A percentile compares a stretch with the other conserved stretches of the same genome.
These are phyloP conservation scores for Stipa capillata DNA, from an alignment of 176 grass and related monocot species.

Conservation along the genomic window DNA sequence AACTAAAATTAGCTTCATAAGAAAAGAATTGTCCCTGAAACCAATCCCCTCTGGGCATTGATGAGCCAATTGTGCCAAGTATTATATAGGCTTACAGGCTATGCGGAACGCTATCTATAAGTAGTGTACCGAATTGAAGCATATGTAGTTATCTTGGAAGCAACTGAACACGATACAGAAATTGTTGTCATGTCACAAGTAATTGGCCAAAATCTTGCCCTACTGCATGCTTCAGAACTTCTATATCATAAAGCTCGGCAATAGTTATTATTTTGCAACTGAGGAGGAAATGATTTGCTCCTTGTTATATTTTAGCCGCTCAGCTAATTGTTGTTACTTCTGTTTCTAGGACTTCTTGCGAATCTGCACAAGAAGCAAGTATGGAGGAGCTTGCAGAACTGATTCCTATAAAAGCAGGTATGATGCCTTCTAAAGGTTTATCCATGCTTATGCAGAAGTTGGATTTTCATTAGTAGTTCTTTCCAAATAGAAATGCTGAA, in stretches of 20 bases:
- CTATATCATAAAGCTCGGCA: background rate
- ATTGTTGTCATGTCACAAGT: background rate
- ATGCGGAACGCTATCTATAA: background rate
- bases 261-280: background rate
- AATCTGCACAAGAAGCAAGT: constrained; percentile 63
- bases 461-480: constrained; percentile 8
- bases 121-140: background rate
- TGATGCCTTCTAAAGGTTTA: background rate
- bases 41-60: background rate
- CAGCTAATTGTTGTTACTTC: constrained; percentile 8
- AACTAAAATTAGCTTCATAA: background rate
- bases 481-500: constrained; percentile 14
- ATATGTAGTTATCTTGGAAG: background rate
- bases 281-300: background rate
- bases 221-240: background rate
- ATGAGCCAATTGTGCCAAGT: background rate
- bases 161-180: background rate
- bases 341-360: constrained; percentile 56
- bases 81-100: background rate
- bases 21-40: background rate
- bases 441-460: constrained; percentile 8
- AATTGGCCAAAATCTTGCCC: background rate
- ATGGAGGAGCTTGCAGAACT: constrained; percentile 77
- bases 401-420: constrained; percentile 82
- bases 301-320: constrained; percentile 1